Evolutionary conservation across 2,329 filamentous ascomycete genomes (phyloP).

Genomic region (Ascochyta fabae): DNA sequence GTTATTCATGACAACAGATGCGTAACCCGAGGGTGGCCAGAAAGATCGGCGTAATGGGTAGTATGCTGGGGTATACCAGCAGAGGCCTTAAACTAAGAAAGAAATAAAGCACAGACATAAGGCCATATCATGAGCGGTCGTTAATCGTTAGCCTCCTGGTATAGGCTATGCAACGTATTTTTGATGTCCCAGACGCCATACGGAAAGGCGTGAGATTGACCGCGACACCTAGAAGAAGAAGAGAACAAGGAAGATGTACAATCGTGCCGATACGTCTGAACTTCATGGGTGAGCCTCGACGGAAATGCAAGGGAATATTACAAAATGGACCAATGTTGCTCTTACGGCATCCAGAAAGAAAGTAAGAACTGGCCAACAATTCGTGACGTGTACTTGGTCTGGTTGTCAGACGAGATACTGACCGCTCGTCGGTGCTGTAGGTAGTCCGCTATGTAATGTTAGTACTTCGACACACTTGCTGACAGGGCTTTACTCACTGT

Average conservation of each 20-base stretch:
- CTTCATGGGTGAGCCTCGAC: no score
- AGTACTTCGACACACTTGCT: conserved; percentile 7
- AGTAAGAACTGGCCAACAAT: conserved; percentile 54
- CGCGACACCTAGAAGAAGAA: background rate
- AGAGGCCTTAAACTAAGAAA: background rate
- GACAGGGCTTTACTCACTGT: conserved; percentile 44
- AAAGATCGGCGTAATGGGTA: background rate
- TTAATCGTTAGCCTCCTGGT: conserved; percentile 6
- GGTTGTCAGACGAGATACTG: conserved; percentile 47
- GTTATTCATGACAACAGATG: background rate
- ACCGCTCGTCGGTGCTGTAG: conserved; percentile 47
- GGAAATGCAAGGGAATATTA: background rate
- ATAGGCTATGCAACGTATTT: conserved; percentile 7
- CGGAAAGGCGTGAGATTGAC: background rate
- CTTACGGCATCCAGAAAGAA: conserved; percentile 42
- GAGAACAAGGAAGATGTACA: background rate
- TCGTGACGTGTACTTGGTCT: conserved; percentile 51
- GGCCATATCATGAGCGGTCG: conserved; percentile 3
- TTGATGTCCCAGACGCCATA: background rate
- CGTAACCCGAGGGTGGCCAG: background rate
- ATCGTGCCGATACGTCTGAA: background rate
- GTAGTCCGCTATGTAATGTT: conserved; percentile 45
- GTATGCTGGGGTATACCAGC: background rate
- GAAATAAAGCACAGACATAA: background rate
- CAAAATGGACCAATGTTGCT: background rate